A percentile compares a stretch with the other conserved stretches of the same genome.
Evolutionary conservation across 2,329 filamentous ascomycete genomes (phyloP).

Genomic region (Phyllosticta citribraziliensis): DNA sequence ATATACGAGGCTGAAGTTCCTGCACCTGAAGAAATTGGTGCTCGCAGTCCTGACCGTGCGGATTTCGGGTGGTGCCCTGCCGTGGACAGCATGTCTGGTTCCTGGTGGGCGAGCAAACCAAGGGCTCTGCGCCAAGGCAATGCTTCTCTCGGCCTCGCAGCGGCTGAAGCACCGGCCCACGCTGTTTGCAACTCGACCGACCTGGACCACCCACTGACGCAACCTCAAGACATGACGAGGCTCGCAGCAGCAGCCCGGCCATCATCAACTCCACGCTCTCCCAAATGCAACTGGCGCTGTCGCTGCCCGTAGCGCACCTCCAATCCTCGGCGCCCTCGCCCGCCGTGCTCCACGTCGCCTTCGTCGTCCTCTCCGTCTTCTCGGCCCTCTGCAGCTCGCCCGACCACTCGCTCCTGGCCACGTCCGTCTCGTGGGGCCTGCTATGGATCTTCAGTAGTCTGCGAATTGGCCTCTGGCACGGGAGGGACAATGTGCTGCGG

Average conservation of each 20-base stretch:
- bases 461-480: conserved; percentile 23
- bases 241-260: conserved; percentile 4
- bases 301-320: conserved; percentile 11
- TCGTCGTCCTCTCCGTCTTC: conserved; percentile 5
- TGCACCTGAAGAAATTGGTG: neutral
- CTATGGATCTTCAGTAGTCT: conserved; percentile 28
- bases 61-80: neutral
- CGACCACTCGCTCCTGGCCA: conserved; percentile 32
- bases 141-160: neutral
- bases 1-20: neutral
- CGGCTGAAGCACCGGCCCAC: neutral
- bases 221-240: conserved; percentile 11
- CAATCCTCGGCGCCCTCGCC: conserved; percentile 8
- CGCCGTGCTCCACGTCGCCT: neutral
- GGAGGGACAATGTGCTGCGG: conserved; percentile 18
- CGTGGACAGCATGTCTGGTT: neutral
- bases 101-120: neutral
- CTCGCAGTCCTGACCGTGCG: neutral
- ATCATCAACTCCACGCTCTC: conserved; percentile 5
- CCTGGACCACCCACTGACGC: neutral
- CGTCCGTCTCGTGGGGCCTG: conserved; percentile 32
- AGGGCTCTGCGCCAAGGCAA: neutral
- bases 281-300: conserved; percentile 12
- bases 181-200: conserved; percentile 7
- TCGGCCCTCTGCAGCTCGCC: conserved; percentile 1